Evolutionary conservation across 805 yeast genomes (phyloP), one percentile per base, ranked within the genome.

Genomic region (Metschnikowia sp.): DNA sequence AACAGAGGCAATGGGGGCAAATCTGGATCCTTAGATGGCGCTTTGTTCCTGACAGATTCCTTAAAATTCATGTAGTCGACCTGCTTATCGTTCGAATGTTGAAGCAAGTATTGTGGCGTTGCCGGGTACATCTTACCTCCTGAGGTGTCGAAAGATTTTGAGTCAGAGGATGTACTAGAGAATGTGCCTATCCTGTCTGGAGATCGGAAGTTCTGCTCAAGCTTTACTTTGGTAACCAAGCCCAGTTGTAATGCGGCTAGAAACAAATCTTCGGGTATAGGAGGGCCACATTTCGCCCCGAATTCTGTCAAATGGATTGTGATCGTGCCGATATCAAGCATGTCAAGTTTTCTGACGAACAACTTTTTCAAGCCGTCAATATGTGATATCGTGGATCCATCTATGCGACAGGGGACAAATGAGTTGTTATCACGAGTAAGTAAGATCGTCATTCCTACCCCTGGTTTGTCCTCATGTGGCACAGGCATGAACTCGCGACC

Each of bases 81-180:
- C 30, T 65, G 65, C 12, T 65, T 62, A 18, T 72, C 78, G 29
- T 68, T 62, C 3, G 64, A 54, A 8, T 65, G 65, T 44, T 77
- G 81, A 31, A 83, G 69, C 46, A 83, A 64, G 55, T 85, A 80
- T 52, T 83, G 84, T 1, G 94, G 94, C 0, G 92, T 86, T 11
- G 79, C 76, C 18, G 84, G 88, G 55, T 80, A 82, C 29, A 67
- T 57, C 26, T 65, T 73, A 38, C 60, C 74, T 10, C 74, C 76
- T 49, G 70, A 66, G 26, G 77, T 66, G 43, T 74, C 81, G 40
- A 79, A 69, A 1, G 86, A 81, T 44, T 77, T 76, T 0, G 83
- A 66, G 47, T 77, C 82, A 0, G 86, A 77, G 3, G 77, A 75
- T n/a, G 72, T 72, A 18, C 81, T 76, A 8, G 79, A 75, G 19